Evolutionary conservation across 495 filamentous ascomycete species (phyloP).

Genomic region (Penicillium daleae): DNA sequence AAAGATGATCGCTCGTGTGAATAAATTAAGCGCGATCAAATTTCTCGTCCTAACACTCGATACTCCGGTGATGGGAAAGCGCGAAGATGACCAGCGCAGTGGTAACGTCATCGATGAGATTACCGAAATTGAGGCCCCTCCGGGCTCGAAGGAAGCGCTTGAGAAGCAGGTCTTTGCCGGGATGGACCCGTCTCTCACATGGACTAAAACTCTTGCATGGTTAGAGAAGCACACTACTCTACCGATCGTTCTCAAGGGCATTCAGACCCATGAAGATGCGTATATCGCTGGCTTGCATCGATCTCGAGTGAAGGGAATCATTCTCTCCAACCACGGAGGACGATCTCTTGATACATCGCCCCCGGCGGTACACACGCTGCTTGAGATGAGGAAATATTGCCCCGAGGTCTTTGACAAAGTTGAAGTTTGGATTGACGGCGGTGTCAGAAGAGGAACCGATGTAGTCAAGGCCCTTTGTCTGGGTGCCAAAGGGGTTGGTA

Average conservation of each 20-base stretch:
- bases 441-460: slow-evolving; percentile 84
- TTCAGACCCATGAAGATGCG: slow-evolving; percentile 92
- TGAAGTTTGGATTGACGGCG: slow-evolving; percentile 88
- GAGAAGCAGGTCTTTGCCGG: slow-evolving; percentile 68
- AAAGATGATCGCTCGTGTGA: slow-evolving; percentile 74
- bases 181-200: slow-evolving; percentile 78
- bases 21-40: slow-evolving; percentile 68
- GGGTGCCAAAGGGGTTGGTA: slow-evolving; percentile 81
- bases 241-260: slow-evolving; percentile 85
- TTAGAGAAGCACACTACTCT: slow-evolving; percentile 71
- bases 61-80: slow-evolving; percentile 83
- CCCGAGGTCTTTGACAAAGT: slow-evolving; percentile 77
- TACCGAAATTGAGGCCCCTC: slow-evolving; percentile 42
- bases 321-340: slow-evolving; percentile 87
- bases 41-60: slow-evolving; percentile 84
- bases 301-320: slow-evolving; percentile 72
- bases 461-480: slow-evolving; percentile 86
- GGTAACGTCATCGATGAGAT: slow-evolving; percentile 45
- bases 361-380: slow-evolving; percentile 77
- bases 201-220: slow-evolving; percentile 80
- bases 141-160: slow-evolving; percentile 44
- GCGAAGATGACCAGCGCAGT: slow-evolving; percentile 78
- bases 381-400: slow-evolving; percentile 86
- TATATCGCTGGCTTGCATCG: slow-evolving; percentile 71
- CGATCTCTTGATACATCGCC: slow-evolving; percentile 86